A percentile compares a stretch with the other conserved stretches of the same genome.
Evolutionary conservation across 495 filamentous ascomycete genomes (phyloP).

Genomic region (Pyrenula massariospora): DNA sequence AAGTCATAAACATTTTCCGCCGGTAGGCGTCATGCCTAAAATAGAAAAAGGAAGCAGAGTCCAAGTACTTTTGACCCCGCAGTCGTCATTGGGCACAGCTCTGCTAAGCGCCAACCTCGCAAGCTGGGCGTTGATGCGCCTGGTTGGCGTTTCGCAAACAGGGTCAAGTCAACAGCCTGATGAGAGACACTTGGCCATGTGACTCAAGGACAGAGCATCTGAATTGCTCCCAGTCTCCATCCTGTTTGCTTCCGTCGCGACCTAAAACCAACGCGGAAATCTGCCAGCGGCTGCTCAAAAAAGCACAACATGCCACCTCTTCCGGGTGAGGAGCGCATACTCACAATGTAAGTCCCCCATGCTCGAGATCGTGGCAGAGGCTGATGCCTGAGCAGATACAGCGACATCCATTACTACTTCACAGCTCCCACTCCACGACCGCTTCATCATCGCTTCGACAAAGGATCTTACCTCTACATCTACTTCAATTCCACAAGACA

Average conservation of each 20-base stretch:
- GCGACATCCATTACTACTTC: conserved; percentile 86
- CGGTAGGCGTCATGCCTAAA: too few relatives aligned
- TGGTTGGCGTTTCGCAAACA: not conserved
- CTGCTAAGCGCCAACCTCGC: not conserved
- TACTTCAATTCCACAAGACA: conserved; percentile 61
- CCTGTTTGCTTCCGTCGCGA: conserved; percentile 2
- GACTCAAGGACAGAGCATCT: not conserved
- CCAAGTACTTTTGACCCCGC: not conserved
- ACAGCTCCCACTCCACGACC: conserved; percentile 56
- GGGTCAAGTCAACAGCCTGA: not conserved
- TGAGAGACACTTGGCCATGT: not conserved
- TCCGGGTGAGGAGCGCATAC: conserved; percentile 65
- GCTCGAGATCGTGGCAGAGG: not conserved
- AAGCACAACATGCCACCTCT: conserved; percentile 67
- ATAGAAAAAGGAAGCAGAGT: too few relatives aligned
- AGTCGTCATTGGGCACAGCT: not conserved
- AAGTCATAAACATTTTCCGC: too few relatives aligned
- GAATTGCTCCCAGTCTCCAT: conserved; percentile 1
- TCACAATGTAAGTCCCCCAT: conserved; percentile 54
- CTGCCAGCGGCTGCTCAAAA: too few relatives aligned
- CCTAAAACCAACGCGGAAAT: conserved; percentile 1
- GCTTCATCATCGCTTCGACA: conserved; percentile 77
- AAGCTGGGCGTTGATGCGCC: not conserved
- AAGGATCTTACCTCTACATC: conserved; percentile 78
- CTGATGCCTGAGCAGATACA: conserved; percentile 47